phyloP scores from a whole-genome alignment of 2,329 filamentous ascomycete species.

The Sporothrix inflata region DNA sequence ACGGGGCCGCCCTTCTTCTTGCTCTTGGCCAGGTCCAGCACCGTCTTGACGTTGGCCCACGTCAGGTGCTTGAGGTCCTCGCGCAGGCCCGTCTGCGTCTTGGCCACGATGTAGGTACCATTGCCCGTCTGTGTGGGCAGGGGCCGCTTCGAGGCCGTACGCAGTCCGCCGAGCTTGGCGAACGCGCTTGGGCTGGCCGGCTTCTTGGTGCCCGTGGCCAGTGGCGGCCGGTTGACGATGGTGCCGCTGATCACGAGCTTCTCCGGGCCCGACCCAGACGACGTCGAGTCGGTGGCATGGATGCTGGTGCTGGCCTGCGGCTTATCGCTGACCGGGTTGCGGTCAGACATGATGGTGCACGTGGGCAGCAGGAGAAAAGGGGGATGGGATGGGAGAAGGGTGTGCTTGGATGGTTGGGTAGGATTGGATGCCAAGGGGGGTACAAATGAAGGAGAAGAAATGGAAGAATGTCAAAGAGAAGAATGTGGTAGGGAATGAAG shows the following conservation, averaged over 20 bases:
- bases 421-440: background rate
- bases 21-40: conserved; percentile 62
- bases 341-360: conserved; percentile 1
- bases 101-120: conserved; percentile 58
- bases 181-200: background rate
- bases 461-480: background rate
- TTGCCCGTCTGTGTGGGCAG: conserved; percentile 65
- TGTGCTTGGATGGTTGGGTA: background rate
- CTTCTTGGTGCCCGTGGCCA: conserved; percentile 37
- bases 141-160: conserved; percentile 55
- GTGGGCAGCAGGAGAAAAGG: no score
- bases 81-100: conserved; percentile 55
- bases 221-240: conserved; percentile 31
- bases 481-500: background rate
- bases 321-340: background rate
- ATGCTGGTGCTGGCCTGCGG: background rate
- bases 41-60: conserved; percentile 49
- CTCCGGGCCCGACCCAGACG: background rate
- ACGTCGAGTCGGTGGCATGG: background rate
- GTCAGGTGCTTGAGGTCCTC: conserved; percentile 63
- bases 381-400: no score
- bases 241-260: conserved; percentile 25
- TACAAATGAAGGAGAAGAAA: background rate
- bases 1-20: conserved; percentile 66
- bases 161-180: background rate